Evolutionary conservation across 805 yeast genomes (phyloP), one percentile per base, ranked within the genome.

Genomic region (Wickerhamomyces alni): DNA sequence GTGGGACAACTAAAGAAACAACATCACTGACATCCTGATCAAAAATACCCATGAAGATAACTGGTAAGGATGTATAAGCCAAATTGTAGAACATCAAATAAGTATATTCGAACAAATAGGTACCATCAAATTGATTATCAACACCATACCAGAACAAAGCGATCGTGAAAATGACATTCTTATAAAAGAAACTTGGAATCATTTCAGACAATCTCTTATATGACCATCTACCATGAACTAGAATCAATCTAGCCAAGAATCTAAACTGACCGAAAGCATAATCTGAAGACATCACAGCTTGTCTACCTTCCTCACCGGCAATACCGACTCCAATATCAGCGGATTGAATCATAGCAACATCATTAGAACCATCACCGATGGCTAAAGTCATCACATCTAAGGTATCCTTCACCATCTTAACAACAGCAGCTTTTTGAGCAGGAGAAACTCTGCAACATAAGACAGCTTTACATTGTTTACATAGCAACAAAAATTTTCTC

Each of bases 291-390:
- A 85, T 85, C 7, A 77, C 91, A 15, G 93, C 93, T 61, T 83
- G 93, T 45, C 93, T 67, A 53, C 94, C 94, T 65, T 85, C 93
- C 65, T 84, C 93, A 65, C 94, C 93, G 6, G 89, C 93, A 39
- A 84, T 83, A 54, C 94, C 94, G 31, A 54, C 57, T 42, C 59
- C 57, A 37, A 85, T 82, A 61, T 84, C 80, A 1, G 93, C 91
- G 21, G 88, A 82, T 58, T 85, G 94, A 49, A 85, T 85, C 94
- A 85, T 85, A 8, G 94, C 88, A 46, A 85, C 93, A 64, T 85
- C 94, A 58, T 85, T 85, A 17, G 93, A 80, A 40, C 94, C 94
- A 62, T 85, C 94, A 49, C 94, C 94, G 55, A 85, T 83, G 17
- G 58, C 91, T 37, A 85, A 63, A 1, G 94, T 85, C 88, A 84